Conservation (phyloP, 371 early-diverging fungal species). For the Conidiobolus incongruus region DNA sequence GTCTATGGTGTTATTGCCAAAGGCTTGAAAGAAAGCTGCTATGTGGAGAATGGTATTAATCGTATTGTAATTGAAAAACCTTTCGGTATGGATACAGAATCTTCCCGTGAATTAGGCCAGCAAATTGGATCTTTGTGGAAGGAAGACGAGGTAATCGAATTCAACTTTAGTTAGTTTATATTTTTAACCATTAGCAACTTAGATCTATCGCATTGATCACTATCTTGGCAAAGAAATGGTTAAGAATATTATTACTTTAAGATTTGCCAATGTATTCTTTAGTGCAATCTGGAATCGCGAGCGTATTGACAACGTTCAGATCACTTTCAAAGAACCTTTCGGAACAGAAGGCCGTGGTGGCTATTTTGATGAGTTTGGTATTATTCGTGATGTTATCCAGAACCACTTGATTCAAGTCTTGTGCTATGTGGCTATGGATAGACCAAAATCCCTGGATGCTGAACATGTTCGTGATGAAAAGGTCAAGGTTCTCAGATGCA, state of each 20-base stretch:
- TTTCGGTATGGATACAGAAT: slow-evolving; percentile 84
- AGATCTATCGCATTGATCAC: slow-evolving; percentile 95
- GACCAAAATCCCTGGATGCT: slow-evolving; percentile 60
- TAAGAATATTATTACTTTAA: slow-evolving; percentile 81
- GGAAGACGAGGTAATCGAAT: slow-evolving; percentile 70
- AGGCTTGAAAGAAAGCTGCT: slow-evolving; percentile 40
- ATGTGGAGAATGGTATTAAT: slow-evolving; percentile 24
- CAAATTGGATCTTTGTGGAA: slow-evolving; percentile 47
- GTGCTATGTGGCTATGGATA: slow-evolving; percentile 81
- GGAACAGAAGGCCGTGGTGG: slow-evolving; percentile 97
- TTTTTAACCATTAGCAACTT: slow-evolving; percentile 1
- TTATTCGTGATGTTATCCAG: slow-evolving; percentile 98
- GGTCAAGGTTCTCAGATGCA: slow-evolving; percentile 59
- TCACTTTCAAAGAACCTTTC: slow-evolving; percentile 94
- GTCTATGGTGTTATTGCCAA: slow-evolving; percentile 71
- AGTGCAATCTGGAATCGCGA: slow-evolving; percentile 79
- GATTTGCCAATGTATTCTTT: slow-evolving; percentile 88
- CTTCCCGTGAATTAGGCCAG: slow-evolving; percentile 38
- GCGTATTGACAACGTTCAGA: slow-evolving; percentile 85
- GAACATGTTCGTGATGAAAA: slow-evolving; percentile 88
- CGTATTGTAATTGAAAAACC: slow-evolving; percentile 96
- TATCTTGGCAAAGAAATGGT: slow-evolving; percentile 99
- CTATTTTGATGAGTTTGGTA: slow-evolving; percentile 98
- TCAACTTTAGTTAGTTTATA: background rate
- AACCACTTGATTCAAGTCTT: slow-evolving; percentile 89